phyloP scores from a whole-genome alignment of 2,329 filamentous ascomycete genomes.

The Fusarium globosum region DNA sequence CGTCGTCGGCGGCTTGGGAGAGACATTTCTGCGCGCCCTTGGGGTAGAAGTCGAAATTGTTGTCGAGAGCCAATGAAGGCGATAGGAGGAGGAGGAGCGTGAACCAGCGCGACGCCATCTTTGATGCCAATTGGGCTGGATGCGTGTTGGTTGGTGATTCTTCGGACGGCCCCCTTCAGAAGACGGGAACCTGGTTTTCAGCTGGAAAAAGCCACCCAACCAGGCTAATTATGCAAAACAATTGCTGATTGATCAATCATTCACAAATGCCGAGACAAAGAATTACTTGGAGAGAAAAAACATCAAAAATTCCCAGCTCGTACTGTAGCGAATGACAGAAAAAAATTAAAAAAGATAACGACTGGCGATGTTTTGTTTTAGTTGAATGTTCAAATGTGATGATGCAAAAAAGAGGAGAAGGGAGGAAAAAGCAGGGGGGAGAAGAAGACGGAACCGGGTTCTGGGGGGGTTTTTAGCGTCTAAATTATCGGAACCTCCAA shows the following conservation, averaged over 20 bases:
- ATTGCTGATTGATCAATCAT: slow-evolving; percentile 7
- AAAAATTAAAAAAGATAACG: not conserved
- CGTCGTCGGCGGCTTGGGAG: slow-evolving; percentile 52
- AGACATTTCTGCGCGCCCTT: slow-evolving; percentile 55
- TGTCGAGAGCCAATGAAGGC: slow-evolving; percentile 39
- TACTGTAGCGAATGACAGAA: slow-evolving; percentile 16
- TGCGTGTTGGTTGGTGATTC: not conserved
- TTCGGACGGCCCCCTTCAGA: not conserved
- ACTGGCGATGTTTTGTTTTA: not conserved
- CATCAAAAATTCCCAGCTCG: not conserved
- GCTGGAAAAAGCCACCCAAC: slow-evolving; percentile 28
- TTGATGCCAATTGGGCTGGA: not conserved
- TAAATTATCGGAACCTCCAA: not conserved
- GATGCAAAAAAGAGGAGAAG: not conserved
- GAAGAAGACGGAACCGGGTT: not conserved
- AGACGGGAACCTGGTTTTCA: slow-evolving; percentile 16
- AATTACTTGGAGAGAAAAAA: not conserved
- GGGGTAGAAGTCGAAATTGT: slow-evolving; percentile 52
- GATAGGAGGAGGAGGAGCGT: slow-evolving; percentile 47
- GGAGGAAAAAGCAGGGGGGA: not conserved
- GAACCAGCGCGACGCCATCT: slow-evolving; percentile 47
- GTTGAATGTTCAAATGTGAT: too few species aligned
- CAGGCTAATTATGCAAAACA: slow-evolving; percentile 1
- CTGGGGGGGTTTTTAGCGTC: not conserved
- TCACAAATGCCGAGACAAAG: not conserved